Conservation (phyloP, 1,284 basidiomycete genomes). For the Xerocomus cyaneibrunnescens region DNA sequence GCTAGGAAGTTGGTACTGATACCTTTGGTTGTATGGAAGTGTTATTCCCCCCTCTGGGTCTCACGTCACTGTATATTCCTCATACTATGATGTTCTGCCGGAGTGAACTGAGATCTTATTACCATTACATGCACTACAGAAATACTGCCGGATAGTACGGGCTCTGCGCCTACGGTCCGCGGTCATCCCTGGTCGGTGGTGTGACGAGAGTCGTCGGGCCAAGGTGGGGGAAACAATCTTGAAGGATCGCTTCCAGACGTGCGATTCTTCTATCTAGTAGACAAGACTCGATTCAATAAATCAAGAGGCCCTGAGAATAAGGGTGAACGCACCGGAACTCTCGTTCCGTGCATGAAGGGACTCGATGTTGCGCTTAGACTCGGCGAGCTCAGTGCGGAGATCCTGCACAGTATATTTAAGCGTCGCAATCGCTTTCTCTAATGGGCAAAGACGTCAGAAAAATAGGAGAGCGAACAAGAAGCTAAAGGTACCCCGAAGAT, state of each 20-base stretch:
- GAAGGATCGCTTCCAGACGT: background rate
- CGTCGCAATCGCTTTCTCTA: background rate
- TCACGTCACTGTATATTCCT: too few relatives aligned
- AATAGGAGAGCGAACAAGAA: background rate
- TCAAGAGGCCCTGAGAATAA: background rate
- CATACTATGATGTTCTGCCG: too few relatives aligned
- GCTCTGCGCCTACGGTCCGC: too few relatives aligned
- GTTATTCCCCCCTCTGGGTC: background rate
- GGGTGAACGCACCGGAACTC: background rate
- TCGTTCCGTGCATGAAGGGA: background rate
- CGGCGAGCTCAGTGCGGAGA: background rate
- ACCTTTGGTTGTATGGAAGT: background rate
- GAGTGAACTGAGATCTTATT: too few relatives aligned
- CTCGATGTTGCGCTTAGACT: background rate
- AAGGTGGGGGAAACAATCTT: background rate
- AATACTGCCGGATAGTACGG: too few relatives aligned
- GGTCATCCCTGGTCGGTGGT: background rate
- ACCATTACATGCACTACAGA: background rate
- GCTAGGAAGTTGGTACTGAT: background rate
- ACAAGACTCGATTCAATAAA: background rate
- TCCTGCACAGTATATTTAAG: background rate
- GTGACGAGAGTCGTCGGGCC: background rate
- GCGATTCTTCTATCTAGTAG: background rate
- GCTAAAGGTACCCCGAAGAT: background rate
- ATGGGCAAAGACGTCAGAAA: background rate